Conservation (phyloP, 148 eudicot genomes). For the Dysphania ambrosioides region DNA sequence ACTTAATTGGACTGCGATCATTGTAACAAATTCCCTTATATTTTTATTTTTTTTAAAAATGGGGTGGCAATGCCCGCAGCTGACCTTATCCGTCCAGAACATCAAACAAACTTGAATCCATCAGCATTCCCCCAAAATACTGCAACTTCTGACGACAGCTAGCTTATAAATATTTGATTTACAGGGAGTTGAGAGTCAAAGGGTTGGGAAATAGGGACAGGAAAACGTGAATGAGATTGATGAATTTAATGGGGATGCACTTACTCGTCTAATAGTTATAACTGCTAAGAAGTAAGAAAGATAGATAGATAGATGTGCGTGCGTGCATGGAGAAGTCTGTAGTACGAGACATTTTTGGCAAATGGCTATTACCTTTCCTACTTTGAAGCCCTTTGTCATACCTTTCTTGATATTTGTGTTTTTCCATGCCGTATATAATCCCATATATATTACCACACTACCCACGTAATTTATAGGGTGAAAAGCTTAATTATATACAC, state of each 20-base stretch:
- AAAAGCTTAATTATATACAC: too few species aligned
- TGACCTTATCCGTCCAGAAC: conserved; percentile 14
- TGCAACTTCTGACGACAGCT: conserved; percentile 20
- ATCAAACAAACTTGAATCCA: conserved; percentile 7
- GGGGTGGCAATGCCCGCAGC: not conserved
- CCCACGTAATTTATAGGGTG: too few species aligned
- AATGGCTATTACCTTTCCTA: conserved; percentile 14
- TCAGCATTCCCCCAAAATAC: conserved; percentile 24
- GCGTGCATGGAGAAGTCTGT: not conserved
- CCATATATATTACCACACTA: not conserved
- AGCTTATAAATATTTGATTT: not conserved
- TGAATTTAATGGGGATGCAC: conserved; percentile 8
- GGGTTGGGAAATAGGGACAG: not conserved
- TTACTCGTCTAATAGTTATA: conserved; percentile 1
- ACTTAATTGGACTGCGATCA: conserved; percentile 1
- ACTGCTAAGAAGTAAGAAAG: not conserved
- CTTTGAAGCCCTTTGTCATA: too few species aligned
- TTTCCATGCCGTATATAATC: not conserved
- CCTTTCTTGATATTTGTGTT: not conserved
- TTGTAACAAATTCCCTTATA: not conserved
- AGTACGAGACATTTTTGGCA: conserved; percentile 15
- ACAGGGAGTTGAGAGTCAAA: too few species aligned
- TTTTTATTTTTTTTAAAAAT: not conserved
- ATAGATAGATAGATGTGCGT: too few species aligned
- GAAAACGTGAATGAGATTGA: not conserved